Base-by-base conservation (phyloP, 805 yeast species). In the Candida anglica region DNA sequence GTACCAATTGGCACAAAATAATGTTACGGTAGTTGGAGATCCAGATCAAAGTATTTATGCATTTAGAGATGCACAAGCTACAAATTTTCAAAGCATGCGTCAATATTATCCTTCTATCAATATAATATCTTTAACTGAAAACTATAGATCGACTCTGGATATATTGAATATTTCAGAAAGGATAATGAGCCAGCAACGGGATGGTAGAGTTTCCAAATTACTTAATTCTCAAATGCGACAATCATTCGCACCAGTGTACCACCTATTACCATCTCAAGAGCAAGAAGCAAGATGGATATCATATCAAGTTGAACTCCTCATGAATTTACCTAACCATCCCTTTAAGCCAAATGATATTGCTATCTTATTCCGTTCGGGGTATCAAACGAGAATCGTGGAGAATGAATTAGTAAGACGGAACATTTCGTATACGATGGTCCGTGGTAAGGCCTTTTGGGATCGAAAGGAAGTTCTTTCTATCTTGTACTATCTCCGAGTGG, bases 11-110 rank as follows among this genome's bases (percentile, higher is more conserved):
- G 65, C 70, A 2, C 37, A 38, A 26, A 53, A 77, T 40, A 80
- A 80, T 38, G 71, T 91, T 6, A 86, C 97, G 0, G 80, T 88
- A 1, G 97, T 91, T 2, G 98, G 98, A 1, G 98, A 91, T 52
- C 96, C 96, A 0, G 96, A 93, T 56, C 98, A 91, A 57, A 81
- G 95, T 50, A 91, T 91, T 15, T 91, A 93, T 54, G 87, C 82
- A 0, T 91, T 91, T 46, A 66, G 98, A 40, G 79, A 81, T 47
- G 97, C 97, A 0, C 77, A 78, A 22, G 67, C 81, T 1, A 60
- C 66, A 13, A 88, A 85, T 47, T 86, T 89, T 46, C 59, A 60
- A 26, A 62, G 63, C 10, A 77, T 87, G 85, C 55, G 60, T 26
- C 34, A 44, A 0, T 50, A 63, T 38, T 71, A 75, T 15, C n/a